A percentile compares a stretch with the other conserved stretches of the same genome.
Evolutionary conservation across 495 filamentous ascomycete species (phyloP).

Genomic region (Talaromyces liani): DNA sequence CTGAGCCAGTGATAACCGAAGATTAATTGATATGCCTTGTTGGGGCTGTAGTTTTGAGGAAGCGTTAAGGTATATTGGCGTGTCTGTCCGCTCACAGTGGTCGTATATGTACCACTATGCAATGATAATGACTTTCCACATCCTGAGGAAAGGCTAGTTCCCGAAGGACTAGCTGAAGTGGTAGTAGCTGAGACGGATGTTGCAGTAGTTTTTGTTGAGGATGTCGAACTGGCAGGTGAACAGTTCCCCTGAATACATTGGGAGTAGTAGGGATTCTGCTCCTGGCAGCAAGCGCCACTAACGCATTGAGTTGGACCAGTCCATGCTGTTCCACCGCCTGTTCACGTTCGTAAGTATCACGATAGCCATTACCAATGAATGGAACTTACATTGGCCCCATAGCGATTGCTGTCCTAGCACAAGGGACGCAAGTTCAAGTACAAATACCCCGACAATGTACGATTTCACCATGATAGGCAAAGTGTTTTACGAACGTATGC

Average conservation of each 20-base stretch:
- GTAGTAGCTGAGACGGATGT: neutral
- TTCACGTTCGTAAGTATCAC: too few species aligned
- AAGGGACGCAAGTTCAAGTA: neutral
- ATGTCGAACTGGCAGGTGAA: neutral
- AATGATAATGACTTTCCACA: conserved; percentile 32
- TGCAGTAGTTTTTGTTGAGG: neutral
- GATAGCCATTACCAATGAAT: too few species aligned
- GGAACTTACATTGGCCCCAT: conserved; percentile 26
- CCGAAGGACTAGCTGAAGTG: neutral
- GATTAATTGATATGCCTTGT: conserved; percentile 30
- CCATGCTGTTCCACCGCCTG: conserved; percentile 30
- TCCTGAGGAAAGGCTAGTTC: conserved; percentile 20
- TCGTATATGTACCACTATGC: conserved; percentile 18
- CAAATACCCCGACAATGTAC: neutral
- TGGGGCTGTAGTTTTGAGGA: conserved; percentile 33
- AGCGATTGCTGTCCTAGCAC: conserved; percentile 5
- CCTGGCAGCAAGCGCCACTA: conserved; percentile 32
- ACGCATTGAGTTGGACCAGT: conserved; percentile 30
- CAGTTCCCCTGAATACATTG: conserved; percentile 21
- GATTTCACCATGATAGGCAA: neutral
- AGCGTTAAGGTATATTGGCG: conserved; percentile 28
- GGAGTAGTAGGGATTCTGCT: conserved; percentile 35
- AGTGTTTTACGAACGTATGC: too few species aligned
- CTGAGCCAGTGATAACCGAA: conserved; percentile 33
- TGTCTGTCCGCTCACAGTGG: conserved; percentile 15